Conservation (phyloP, 2,329 filamentous ascomycete genomes). For the Aspergillus thermomutatus region DNA sequence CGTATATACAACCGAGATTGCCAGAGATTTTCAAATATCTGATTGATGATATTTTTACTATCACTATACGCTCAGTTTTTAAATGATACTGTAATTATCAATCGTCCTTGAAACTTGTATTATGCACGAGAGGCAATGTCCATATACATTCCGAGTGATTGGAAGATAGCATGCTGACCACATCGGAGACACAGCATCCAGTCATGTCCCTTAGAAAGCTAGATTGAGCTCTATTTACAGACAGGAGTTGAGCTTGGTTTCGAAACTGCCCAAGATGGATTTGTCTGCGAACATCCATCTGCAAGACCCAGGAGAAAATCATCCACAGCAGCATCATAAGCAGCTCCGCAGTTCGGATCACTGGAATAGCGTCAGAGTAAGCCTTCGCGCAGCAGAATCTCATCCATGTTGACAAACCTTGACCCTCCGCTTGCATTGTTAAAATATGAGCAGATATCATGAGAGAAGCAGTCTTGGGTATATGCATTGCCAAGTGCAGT, state of each 20-base stretch:
- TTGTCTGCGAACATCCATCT: slow-evolving; percentile 9
- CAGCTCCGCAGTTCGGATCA: slow-evolving; percentile 12
- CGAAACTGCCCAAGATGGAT: slow-evolving; percentile 3
- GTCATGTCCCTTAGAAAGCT: too few species aligned
- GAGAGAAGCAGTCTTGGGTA: slow-evolving; percentile 18
- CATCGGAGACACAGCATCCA: too few species aligned
- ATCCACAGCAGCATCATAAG: slow-evolving; percentile 9
- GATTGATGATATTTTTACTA: too few species aligned
- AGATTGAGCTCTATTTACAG: background rate
- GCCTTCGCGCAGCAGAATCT: too few species aligned
- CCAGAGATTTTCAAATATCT: too few species aligned
- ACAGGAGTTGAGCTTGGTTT: background rate
- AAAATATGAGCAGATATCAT: slow-evolving; percentile 20
- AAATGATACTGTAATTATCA: too few species aligned
- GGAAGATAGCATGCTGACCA: too few species aligned
- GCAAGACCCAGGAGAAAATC: slow-evolving; percentile 4
- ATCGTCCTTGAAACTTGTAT: too few species aligned
- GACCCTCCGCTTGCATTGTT: slow-evolving; percentile 13
- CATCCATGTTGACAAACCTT: background rate
- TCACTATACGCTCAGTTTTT: too few species aligned
- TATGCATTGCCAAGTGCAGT: slow-evolving; percentile 14
- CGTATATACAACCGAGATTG: too few species aligned
- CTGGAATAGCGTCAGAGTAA: background rate
- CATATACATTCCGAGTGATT: too few species aligned
- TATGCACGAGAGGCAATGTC: too few species aligned